These are phyloP conservation scores for Berkeleyomyces basicola DNA, from an alignment of 2,329 filamentous ascomycete genomes.

Conservation along the genomic window DNA sequence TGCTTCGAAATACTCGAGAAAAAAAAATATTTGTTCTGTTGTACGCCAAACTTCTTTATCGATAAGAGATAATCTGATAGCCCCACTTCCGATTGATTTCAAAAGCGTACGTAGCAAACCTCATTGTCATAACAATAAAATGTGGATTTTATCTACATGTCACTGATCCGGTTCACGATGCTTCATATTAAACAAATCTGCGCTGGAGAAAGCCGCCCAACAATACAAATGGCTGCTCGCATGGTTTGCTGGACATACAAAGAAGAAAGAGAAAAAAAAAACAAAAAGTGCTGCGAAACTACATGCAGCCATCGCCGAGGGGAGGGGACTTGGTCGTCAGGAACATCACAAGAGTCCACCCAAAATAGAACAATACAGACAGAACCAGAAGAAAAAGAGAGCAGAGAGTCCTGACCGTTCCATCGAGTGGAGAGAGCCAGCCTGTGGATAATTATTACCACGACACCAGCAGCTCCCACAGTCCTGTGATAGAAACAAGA, in stretches of 20 bases:
- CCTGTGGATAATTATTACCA: background rate
- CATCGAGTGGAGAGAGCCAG: too few relatives aligned
- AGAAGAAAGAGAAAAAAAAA: background rate
- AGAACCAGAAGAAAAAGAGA: too few relatives aligned
- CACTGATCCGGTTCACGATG: background rate
- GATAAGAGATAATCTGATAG: constrained; percentile 9
- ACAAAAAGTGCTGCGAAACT: too few relatives aligned
- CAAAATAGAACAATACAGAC: too few relatives aligned
- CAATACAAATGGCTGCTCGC: background rate
- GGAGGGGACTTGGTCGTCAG: too few relatives aligned
- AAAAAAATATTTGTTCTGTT: background rate
- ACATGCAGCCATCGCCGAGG: too few relatives aligned
- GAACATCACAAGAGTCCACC: too few relatives aligned
- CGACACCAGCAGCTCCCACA: background rate
- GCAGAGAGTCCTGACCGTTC: too few relatives aligned
- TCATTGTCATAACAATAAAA: background rate
- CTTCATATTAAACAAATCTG: background rate
- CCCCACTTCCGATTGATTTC: constrained; percentile 3
- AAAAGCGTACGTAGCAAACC: background rate
- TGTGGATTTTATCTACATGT: background rate
- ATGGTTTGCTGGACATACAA: background rate
- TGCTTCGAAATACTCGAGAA: background rate
- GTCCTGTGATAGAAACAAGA: background rate
- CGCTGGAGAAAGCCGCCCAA: background rate
- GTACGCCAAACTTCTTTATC: constrained; percentile 13